phyloP scores from a whole-genome alignment of 768 basidiomycete species.

The Mrakia blollopis region DNA sequence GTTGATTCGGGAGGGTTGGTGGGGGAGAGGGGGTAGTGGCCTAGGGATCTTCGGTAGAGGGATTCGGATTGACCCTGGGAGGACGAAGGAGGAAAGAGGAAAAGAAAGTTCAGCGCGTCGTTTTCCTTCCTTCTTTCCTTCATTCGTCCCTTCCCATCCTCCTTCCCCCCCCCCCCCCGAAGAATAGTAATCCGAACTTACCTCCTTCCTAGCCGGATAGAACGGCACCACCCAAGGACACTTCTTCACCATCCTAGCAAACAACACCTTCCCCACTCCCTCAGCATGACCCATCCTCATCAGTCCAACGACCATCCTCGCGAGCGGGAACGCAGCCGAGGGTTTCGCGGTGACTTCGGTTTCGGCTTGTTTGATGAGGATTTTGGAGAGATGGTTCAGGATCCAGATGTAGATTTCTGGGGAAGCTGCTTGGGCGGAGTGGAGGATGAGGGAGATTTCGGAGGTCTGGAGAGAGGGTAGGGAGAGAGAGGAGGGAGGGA shows the following conservation, averaged over 20 bases:
- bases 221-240: conserved; percentile 82
- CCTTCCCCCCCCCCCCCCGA: conserved; percentile 43
- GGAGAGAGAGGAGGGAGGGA: conserved; percentile 31
- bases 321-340: conserved; percentile 75
- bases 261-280: conserved; percentile 67
- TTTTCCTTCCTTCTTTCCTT: conserved; percentile 17
- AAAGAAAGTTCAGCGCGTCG: background rate
- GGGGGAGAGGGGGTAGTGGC: conserved; percentile 37
- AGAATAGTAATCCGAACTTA: conserved; percentile 35
- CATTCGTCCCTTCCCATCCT: too few species aligned
- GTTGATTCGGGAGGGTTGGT: conserved; percentile 51
- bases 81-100: background rate
- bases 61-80: conserved; percentile 44
- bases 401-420: conserved; percentile 58
- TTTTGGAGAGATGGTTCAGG: conserved; percentile 81
- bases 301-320: conserved; percentile 66
- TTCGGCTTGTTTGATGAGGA: conserved; percentile 85
- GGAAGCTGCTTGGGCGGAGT: conserved; percentile 47
- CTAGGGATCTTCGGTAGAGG: conserved; percentile 47
- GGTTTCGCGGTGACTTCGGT: conserved; percentile 87
- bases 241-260: conserved; percentile 76
- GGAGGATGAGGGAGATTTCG: conserved; percentile 50
- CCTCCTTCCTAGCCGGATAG: conserved; percentile 54
- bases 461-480: conserved; percentile 43
- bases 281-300: conserved; percentile 52